A percentile compares a stretch with the other conserved stretches of the same genome.
phyloP scores from a whole-genome alignment of 345 rosid species.

The Theobroma cacao region DNA sequence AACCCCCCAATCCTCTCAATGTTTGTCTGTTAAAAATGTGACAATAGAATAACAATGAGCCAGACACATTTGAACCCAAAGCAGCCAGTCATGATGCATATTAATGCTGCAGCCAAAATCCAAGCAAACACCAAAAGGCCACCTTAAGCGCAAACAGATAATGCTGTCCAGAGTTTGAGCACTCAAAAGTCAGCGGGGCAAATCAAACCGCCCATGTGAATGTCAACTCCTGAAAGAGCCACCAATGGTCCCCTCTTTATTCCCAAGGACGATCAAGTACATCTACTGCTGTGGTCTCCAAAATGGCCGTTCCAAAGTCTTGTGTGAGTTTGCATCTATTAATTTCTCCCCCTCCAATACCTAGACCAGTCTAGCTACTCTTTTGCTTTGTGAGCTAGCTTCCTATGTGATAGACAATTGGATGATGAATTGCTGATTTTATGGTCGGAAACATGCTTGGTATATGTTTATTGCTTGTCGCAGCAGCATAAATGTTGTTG shows the following conservation, averaged over 20 bases:
- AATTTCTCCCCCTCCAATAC: not conserved
- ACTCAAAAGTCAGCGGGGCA: not conserved
- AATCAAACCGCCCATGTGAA: not conserved
- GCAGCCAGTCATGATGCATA: not conserved
- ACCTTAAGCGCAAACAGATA: conserved; percentile 3
- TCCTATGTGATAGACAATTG: not conserved
- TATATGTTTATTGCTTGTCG: not conserved
- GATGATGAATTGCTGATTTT: not conserved
- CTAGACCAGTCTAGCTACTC: not conserved
- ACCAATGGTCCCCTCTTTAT: not conserved
- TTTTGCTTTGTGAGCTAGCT: not conserved
- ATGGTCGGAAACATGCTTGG: not conserved
- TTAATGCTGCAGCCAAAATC: not conserved
- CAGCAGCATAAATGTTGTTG: not conserved
- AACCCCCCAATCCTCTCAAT: not conserved
- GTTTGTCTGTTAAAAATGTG: not conserved
- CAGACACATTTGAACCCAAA: not conserved
- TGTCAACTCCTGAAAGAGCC: not conserved
- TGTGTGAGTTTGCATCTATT: not conserved
- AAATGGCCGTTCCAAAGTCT: not conserved
- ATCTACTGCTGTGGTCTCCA: not conserved
- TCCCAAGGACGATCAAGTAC: not conserved
- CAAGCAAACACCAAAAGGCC: not conserved
- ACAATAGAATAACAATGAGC: not conserved
- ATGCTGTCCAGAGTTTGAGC: not conserved